A percentile compares a stretch with the other conserved stretches of the same genome.
These are phyloP conservation scores for Phytophthora hybrid DNA, from an alignment of 352 stramenopile genomes.

Conservation along the genomic window DNA sequence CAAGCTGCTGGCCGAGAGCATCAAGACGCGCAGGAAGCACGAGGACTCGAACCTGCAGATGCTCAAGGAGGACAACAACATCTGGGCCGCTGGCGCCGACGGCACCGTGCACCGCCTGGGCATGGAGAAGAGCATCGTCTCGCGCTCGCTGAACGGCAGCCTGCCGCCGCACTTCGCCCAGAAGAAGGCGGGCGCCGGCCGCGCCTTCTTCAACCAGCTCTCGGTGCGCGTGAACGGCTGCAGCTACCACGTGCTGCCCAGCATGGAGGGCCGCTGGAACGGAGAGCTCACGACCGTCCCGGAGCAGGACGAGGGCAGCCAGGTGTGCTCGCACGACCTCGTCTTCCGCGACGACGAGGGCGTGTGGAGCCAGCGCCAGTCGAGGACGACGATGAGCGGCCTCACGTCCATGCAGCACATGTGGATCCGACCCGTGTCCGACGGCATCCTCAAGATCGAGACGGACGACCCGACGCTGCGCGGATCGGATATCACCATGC, in stretches of 20 bases:
- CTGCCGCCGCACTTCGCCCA: constrained; percentile 60
- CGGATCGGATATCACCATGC: constrained; percentile 88
- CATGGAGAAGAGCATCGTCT: constrained; percentile 88
- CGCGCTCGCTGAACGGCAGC: constrained; percentile 55
- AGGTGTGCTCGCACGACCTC: constrained; percentile 90
- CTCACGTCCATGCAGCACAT: constrained; percentile 89
- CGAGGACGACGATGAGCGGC: constrained; percentile 85
- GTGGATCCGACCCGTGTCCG: constrained; percentile 89
- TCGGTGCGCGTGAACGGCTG: constrained; percentile 88
- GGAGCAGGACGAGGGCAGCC: constrained; percentile 75
- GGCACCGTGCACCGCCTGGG: constrained; percentile 85
- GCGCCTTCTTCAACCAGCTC: constrained; percentile 89
- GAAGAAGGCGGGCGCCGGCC: constrained; percentile 63
- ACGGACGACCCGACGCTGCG: constrained; percentile 82
- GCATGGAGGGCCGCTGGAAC: constrained; percentile 90
- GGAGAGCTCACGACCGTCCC: constrained; percentile 82
- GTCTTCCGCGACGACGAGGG: constrained; percentile 87
- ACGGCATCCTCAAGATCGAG: constrained; percentile 90
- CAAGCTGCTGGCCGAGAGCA: constrained; percentile 80
- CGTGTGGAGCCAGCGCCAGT: constrained; percentile 89
- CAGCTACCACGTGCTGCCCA: constrained; percentile 87
- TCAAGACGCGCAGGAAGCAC: constrained; percentile 80
- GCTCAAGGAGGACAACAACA: constrained; percentile 84
- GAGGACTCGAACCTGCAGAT: constrained; percentile 87
- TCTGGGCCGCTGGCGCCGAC: constrained; percentile 80